A percentile compares a stretch with the other conserved stretches of the same genome.
Evolutionary conservation across 768 basidiomycete species (phyloP).

Genomic region (Aureoboletus auriporus): DNA sequence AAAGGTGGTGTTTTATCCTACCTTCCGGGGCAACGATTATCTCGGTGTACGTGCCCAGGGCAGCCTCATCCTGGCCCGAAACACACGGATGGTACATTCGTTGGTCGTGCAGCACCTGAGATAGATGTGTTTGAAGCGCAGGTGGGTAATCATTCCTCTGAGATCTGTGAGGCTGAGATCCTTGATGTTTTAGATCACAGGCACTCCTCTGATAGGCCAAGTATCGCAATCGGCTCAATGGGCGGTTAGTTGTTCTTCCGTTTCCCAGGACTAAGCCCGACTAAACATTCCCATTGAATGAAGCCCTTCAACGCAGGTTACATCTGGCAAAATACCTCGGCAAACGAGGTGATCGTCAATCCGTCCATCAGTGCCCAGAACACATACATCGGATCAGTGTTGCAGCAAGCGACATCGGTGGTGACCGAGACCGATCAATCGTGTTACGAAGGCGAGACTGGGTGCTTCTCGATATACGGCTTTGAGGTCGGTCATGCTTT

Average conservation of each 20-base stretch:
- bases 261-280: not conserved
- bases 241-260: conserved; percentile 48
- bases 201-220: conserved; percentile 42
- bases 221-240: conserved; percentile 87
- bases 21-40: conserved; percentile 77
- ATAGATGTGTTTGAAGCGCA: conserved; percentile 91
- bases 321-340: conserved; percentile 57
- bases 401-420: conserved; percentile 79
- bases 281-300: not conserved
- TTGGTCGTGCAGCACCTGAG: conserved; percentile 83
- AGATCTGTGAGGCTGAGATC: conserved; percentile 12
- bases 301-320: conserved; percentile 79
- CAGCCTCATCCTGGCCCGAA: conserved; percentile 84
- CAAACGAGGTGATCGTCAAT: conserved; percentile 57
- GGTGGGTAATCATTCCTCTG: conserved; percentile 21
- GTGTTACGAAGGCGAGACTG: conserved; percentile 62
- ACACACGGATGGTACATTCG: conserved; percentile 67
- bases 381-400: conserved; percentile 60
- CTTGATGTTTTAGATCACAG: conserved; percentile 42
- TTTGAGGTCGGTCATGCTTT: conserved; percentile 53
- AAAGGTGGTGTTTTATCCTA: conserved; percentile 55
- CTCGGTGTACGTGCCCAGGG: conserved; percentile 80
- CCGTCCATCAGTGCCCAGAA: conserved; percentile 54
- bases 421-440: conserved; percentile 60
- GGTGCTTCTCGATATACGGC: conserved; percentile 73